Evolutionary conservation across 495 filamentous ascomycete genomes (phyloP).

Genomic region (Eremomyces bilateralis): DNA sequence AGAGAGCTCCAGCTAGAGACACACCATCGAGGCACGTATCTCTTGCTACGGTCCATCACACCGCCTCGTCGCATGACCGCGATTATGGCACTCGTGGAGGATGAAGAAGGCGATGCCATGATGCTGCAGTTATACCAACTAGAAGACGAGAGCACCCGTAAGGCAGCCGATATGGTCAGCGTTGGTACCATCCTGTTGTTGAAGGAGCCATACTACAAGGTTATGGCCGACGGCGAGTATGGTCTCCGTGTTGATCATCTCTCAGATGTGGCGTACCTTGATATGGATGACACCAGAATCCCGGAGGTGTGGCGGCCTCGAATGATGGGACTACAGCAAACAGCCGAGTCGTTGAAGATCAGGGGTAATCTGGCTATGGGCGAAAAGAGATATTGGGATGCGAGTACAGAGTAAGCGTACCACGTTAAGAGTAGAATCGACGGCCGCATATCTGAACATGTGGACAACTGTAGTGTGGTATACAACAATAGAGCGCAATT

Average conservation of each 20-base stretch:
- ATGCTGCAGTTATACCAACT: conserved; percentile 28
- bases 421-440: too few species aligned
- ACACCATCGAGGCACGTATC: conserved; percentile 5
- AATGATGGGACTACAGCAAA: conserved; percentile 7
- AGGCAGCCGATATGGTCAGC: conserved; percentile 12
- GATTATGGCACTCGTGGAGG: conserved; percentile 26
- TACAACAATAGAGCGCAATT: too few species aligned
- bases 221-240: conserved; percentile 18
- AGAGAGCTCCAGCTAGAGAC: conserved; percentile 25
- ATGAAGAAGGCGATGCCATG: conserved; percentile 25
- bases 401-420: too few species aligned
- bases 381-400: too few species aligned
- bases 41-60: conserved; percentile 3
- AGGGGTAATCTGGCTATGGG: too few species aligned
- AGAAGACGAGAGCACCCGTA: conserved; percentile 6
- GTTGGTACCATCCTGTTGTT: conserved; percentile 20
- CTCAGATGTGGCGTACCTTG: conserved; percentile 22
- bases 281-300: conserved; percentile 15
- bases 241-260: conserved; percentile 31
- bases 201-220: conserved; percentile 32
- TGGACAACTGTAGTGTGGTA: too few species aligned
- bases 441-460: too few species aligned
- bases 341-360: conserved; percentile 19
- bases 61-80: conserved; percentile 16
- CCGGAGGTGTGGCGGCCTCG: conserved; percentile 19